Evolutionary conservation across 805 yeast species (phyloP), one percentile per base, ranked within the genome.

Genomic region (Teunomyces aglyptinius): DNA sequence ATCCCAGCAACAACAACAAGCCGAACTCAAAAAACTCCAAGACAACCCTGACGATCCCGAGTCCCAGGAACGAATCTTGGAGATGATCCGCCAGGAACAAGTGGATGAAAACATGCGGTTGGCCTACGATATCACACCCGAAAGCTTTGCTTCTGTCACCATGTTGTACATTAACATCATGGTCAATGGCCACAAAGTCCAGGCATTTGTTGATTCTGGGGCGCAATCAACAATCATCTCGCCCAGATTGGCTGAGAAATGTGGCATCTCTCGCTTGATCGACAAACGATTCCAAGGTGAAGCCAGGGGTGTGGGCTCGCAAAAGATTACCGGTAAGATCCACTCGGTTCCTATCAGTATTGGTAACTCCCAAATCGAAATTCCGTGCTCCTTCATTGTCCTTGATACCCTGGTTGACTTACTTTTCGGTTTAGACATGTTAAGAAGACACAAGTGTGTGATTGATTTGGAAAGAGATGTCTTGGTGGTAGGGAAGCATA

Each of bases 171-270:
- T 94, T 12, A 75, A 82, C 46, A 75, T 89, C 34, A 84, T 81
- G 53, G 85, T 92, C 31, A 91, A 94, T 58, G 92, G 94, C 1
- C 73, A 76, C 39, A 82, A 84, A 18, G 85, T 90, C 2, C 88
- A 88, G 61, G 98, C 98, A 0, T 89, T 94, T 70, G 96, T 94
- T 4, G 99, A 94, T 63, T 82, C 97, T 0, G 99, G 99, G 2
- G 98, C 99, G 0, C 97, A 90, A 64, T 73, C 81, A 24, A 90
- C 99, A 0, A 84, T 94, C 34, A 81, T 94, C 59, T 82, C 90
- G 27, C 86, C 95, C 1, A 70, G 73, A 35, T 72, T 91, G 52
- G 96, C 96, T 0, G 86, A 85, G 50, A 69, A 73, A 41, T 80
- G 91, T 49, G 86, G 86, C 1, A 68, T 94, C 20, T 67, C 81